A percentile compares a stretch with the other conserved stretches of the same genome.
These are phyloP conservation scores for Ustilago bromivora DNA, from an alignment of 1,284 basidiomycete genomes.

Conservation along the genomic window DNA sequence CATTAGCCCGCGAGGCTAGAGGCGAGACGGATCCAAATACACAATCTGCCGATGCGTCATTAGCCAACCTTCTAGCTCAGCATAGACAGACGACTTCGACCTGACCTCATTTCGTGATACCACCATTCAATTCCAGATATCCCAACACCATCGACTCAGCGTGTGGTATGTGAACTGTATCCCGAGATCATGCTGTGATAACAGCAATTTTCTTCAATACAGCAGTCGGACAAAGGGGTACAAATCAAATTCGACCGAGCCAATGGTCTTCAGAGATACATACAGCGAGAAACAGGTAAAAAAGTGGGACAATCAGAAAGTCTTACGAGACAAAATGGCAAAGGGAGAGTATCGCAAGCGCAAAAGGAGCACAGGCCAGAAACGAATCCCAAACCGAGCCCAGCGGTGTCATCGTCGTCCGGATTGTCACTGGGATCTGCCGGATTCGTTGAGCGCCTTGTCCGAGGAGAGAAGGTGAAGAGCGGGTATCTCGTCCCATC, in stretches of 20 bases:
- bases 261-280: not conserved
- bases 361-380: not conserved
- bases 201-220: not conserved
- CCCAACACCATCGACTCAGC: constrained; percentile 7
- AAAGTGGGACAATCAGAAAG: not conserved
- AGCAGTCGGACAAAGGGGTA: not conserved
- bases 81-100: constrained; percentile 21
- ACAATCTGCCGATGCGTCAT: constrained; percentile 22
- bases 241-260: not conserved
- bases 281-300: not conserved
- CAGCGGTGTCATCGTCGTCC: not conserved
- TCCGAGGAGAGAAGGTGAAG: not conserved
- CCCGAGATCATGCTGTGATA: too few species aligned
- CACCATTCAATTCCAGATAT: not conserved
- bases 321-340: not conserved
- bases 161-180: too few species aligned
- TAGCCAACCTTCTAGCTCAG: constrained; percentile 38
- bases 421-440: not conserved
- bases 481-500: constrained; percentile 38
- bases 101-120: constrained; percentile 10
- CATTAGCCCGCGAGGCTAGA: constrained; percentile 39
- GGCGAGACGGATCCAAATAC: constrained; percentile 10
- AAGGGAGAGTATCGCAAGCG: constrained; percentile 1
- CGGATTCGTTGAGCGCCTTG: not conserved
- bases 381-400: not conserved